Base-by-base conservation (phyloP, 495 filamentous ascomycete genomes). In the Collariella sp. region DNA sequence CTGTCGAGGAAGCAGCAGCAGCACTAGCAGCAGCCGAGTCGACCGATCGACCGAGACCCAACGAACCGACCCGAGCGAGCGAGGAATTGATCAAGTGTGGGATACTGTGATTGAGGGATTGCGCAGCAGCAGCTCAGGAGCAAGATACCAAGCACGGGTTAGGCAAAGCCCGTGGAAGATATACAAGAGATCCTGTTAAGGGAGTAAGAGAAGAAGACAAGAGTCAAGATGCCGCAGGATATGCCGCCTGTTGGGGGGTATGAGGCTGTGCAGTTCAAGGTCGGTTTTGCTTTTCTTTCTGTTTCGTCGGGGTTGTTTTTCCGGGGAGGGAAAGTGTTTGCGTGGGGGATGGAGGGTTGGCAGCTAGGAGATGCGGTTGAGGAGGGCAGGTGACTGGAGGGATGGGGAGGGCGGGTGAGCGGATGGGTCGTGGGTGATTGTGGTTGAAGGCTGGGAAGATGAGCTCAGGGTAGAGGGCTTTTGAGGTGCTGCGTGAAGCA, bases 191-290 rank as follows among this genome's bases (percentile, higher is more conserved):
- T 9, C 9, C 4, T 31, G 31, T 38, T 31, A 5, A 7, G 33
- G 13, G 41, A 45, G 35, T 23, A 48, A 53, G n/a, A 56, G 41
- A 38, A 15, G 19, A 50, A 44, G 13, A 36, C 9, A 20, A 62
- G 35, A 63, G 64, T 72, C 78, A 66, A 23, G 47, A 85, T 86
- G 83, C 79, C 81, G 66, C 83, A 86, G 81, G 93, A 97, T 82
- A 86, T 98, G 76, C 93, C 93, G 72, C 93, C 93, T 58, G 64
- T 69, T 64, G 93, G 93, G 75, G 93, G 93, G 79, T 98, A 98
- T 70, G 86, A 80, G 63, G 86, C 89, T 61, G 83, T 98, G 48
- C 93, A 97, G 72, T 98, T 95, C 78, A 95, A 95, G 82, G 87
- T 90, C 70, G 60, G 77, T 71, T 55, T 47, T 61, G 5, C 1